Evolutionary conservation across 164 flowering plant species (phyloP).

Genomic region (Tetrastigma voinierianum): DNA sequence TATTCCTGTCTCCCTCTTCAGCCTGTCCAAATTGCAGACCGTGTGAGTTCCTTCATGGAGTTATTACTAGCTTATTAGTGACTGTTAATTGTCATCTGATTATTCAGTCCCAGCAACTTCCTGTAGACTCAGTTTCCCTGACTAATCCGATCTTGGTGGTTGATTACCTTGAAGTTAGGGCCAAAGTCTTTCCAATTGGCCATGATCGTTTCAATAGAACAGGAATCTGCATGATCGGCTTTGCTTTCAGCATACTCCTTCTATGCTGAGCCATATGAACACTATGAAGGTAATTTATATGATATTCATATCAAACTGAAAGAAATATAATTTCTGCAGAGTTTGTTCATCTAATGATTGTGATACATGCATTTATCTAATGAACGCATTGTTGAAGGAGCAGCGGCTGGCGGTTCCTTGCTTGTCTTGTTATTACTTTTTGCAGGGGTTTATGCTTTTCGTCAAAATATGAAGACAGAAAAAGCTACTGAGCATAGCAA

Average conservation of each 20-base stretch:
- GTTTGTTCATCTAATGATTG: neutral
- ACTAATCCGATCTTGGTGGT: slow-evolving; percentile 30
- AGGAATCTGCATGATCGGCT: slow-evolving; percentile 29
- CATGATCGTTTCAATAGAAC: slow-evolving; percentile 39
- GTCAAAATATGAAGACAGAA: slow-evolving; percentile 38
- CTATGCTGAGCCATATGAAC: slow-evolving; percentile 21
- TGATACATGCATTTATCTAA: slow-evolving; percentile 17
- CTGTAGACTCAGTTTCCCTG: slow-evolving; percentile 51
- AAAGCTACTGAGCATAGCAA: slow-evolving; percentile 28
- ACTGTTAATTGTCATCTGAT: too few relatives aligned
- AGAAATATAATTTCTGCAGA: neutral
- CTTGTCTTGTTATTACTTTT: slow-evolving; percentile 28
- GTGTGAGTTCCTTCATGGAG: slow-evolving; percentile 40
- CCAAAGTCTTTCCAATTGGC: slow-evolving; percentile 43
- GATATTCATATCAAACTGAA: neutral
- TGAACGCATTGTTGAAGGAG: slow-evolving; percentile 39
- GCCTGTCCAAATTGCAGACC: slow-evolving; percentile 42
- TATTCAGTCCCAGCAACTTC: slow-evolving; percentile 24
- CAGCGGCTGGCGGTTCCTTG: slow-evolving; percentile 35
- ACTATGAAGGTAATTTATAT: slow-evolving; percentile 35
- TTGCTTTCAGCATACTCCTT: slow-evolving; percentile 38
- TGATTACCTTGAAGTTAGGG: slow-evolving; percentile 29
- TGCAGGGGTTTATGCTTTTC: slow-evolving; percentile 35
- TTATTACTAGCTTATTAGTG: neutral
- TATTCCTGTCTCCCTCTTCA: slow-evolving; percentile 43